Evolutionary conservation across 352 stramenopile species (phyloP).

Genomic region (Pythium angustatum): DNA sequence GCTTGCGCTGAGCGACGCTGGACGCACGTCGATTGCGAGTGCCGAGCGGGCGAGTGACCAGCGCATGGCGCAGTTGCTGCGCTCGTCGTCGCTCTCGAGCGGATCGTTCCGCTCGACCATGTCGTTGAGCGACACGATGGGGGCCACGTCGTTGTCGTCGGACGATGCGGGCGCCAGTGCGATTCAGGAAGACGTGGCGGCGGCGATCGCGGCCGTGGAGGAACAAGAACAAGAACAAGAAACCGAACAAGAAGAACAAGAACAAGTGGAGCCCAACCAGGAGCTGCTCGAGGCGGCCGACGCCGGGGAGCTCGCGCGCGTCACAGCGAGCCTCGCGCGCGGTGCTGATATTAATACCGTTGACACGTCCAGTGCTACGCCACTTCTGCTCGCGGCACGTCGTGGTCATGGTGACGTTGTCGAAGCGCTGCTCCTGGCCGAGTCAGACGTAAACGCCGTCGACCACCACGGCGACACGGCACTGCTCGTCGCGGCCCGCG

Average conservation of each 20-base stretch:
- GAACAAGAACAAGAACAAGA: background rate
- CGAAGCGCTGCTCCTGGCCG: background rate
- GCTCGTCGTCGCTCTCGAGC: background rate
- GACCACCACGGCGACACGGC: conserved; percentile 1
- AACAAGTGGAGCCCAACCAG: background rate
- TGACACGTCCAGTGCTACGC: background rate
- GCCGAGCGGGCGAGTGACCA: conserved; percentile 9
- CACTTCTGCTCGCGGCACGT: background rate
- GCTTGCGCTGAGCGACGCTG: conserved; percentile 2
- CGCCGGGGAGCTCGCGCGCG: background rate
- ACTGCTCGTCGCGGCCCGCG: background rate
- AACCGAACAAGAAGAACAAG: background rate
- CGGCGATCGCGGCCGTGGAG: background rate
- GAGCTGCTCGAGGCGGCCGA: background rate
- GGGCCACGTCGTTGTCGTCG: background rate
- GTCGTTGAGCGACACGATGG: background rate
- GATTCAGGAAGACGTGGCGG: background rate
- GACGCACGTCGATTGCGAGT: conserved; percentile 6
- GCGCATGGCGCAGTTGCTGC: conserved; percentile 3
- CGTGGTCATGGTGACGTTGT: background rate
- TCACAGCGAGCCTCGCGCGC: background rate
- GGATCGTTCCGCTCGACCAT: conserved; percentile 1
- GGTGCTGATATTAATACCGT: background rate
- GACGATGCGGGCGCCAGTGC: background rate
- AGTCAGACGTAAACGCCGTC: background rate